Evolutionary conservation across 2,329 filamentous ascomycete species (phyloP).

Genomic region (Fusarium nurragi): DNA sequence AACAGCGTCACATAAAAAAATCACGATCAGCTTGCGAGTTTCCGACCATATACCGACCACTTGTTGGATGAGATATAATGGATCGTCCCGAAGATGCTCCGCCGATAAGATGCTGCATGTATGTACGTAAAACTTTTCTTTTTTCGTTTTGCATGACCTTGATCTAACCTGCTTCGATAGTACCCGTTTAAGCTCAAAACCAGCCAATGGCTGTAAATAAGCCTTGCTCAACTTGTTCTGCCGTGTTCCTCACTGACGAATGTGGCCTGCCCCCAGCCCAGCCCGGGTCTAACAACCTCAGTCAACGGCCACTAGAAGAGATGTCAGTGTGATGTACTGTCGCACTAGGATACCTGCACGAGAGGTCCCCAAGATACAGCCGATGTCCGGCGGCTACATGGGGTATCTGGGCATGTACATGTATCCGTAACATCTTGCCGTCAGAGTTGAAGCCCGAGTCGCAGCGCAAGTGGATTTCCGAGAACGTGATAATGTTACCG

Average conservation of each 20-base stretch:
- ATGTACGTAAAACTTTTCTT: conserved; percentile 35
- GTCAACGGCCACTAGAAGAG: conserved; percentile 43
- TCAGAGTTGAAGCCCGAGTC: conserved; percentile 24
- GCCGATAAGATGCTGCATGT: conserved; percentile 37
- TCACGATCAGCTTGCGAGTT: conserved; percentile 23
- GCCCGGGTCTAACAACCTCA: conserved; percentile 16
- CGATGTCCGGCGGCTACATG: conserved; percentile 34
- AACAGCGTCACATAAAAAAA: background rate
- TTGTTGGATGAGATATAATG: conserved; percentile 6
- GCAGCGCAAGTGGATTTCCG: conserved; percentile 26
- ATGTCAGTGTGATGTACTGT: conserved; percentile 33
- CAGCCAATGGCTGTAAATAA: conserved; percentile 28
- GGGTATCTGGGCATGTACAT: background rate
- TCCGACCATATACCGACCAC: conserved; percentile 30
- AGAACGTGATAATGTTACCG: conserved; percentile 15
- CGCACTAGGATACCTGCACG: conserved; percentile 33
- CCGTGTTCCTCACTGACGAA: conserved; percentile 25
- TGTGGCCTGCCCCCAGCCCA: conserved; percentile 25
- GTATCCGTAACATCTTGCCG: conserved; percentile 23
- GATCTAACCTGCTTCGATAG: conserved; percentile 14
- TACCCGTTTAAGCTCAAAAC: conserved; percentile 20
- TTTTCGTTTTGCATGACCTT: conserved; percentile 20
- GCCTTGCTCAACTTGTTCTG: conserved; percentile 27
- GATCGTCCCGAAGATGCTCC: conserved; percentile 43
- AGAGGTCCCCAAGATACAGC: conserved; percentile 35